These are phyloP conservation scores for Globisporangium cederbergense DNA, from an alignment of 352 stramenopile species.

Conservation along the genomic window DNA sequence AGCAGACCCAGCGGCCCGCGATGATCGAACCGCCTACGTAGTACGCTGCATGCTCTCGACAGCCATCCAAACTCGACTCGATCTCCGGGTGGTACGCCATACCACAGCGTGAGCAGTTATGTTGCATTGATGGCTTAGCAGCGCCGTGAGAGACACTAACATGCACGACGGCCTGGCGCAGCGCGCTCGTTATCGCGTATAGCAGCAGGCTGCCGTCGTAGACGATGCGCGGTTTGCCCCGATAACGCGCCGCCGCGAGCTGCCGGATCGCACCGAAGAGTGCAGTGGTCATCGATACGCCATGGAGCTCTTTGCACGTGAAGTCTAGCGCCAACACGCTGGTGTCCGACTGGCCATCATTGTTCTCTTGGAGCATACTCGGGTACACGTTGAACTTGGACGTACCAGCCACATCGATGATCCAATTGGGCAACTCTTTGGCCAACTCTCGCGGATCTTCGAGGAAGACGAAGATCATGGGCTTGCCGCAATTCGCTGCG, in stretches of 20 bases:
- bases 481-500: slow-evolving; percentile 31
- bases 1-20: slow-evolving; percentile 49
- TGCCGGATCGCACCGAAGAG: slow-evolving; percentile 42
- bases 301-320: slow-evolving; percentile 22
- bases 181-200: slow-evolving; percentile 33
- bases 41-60: slow-evolving; percentile 41
- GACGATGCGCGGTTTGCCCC: slow-evolving; percentile 21
- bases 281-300: slow-evolving; percentile 27
- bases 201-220: slow-evolving; percentile 45
- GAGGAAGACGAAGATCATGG: slow-evolving; percentile 45
- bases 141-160: too few species aligned
- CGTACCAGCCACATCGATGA: slow-evolving; percentile 27
- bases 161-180: slow-evolving; percentile 21
- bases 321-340: slow-evolving; percentile 35
- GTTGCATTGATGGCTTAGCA: neutral
- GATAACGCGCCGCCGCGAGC: slow-evolving; percentile 28
- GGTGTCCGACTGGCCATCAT: neutral
- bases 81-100: slow-evolving; percentile 26
- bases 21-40: slow-evolving; percentile 43
- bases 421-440: slow-evolving; percentile 30
- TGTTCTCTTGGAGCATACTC: slow-evolving; percentile 18
- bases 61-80: slow-evolving; percentile 26
- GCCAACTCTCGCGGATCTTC: slow-evolving; percentile 26
- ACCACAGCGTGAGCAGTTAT: slow-evolving; percentile 37
- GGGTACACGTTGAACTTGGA: slow-evolving; percentile 38